Evolutionary conservation across 805 yeast genomes (phyloP).

Genomic region (Myxozyma udenii): DNA sequence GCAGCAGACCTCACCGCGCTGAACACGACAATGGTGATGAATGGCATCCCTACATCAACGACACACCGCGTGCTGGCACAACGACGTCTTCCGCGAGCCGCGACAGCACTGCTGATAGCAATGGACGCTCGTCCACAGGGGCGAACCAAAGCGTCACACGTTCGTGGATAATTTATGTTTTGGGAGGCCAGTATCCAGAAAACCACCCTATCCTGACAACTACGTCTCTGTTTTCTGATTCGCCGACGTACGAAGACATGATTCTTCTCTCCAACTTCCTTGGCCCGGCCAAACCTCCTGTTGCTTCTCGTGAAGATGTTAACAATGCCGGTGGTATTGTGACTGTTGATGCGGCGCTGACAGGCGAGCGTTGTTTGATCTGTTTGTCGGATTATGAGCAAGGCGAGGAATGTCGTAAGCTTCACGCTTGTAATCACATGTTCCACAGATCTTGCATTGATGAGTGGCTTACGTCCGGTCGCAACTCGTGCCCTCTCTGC

Average conservation of each 20-base stretch:
- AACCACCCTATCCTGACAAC: constrained; percentile 51
- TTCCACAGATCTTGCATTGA: constrained; percentile 60
- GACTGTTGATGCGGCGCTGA: constrained; percentile 21
- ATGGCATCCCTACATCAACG: neutral
- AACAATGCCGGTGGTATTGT: constrained; percentile 42
- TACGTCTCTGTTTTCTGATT: constrained; percentile 48
- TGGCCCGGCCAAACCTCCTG: constrained; percentile 47
- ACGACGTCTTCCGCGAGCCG: neutral
- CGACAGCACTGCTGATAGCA: neutral
- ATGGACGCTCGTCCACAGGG: neutral
- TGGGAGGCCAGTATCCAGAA: constrained; percentile 54
- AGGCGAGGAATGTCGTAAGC: constrained; percentile 48
- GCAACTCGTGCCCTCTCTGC: constrained; percentile 50
- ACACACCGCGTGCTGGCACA: neutral
- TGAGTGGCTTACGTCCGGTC: constrained; percentile 46
- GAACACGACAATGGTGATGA: neutral
- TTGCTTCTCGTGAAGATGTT: constrained; percentile 45
- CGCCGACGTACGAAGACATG: constrained; percentile 53
- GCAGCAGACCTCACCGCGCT: neutral
- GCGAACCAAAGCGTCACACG: constrained; percentile 30
- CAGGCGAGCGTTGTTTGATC: constrained; percentile 49
- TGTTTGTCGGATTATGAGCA: constrained; percentile 51
- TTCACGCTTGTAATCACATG: constrained; percentile 48
- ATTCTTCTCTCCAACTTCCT: constrained; percentile 48
- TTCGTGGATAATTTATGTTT: constrained; percentile 61